These are phyloP conservation scores for Vigna angularis DNA, from an alignment of 306 rosid genomes.

Conservation along the genomic window DNA sequence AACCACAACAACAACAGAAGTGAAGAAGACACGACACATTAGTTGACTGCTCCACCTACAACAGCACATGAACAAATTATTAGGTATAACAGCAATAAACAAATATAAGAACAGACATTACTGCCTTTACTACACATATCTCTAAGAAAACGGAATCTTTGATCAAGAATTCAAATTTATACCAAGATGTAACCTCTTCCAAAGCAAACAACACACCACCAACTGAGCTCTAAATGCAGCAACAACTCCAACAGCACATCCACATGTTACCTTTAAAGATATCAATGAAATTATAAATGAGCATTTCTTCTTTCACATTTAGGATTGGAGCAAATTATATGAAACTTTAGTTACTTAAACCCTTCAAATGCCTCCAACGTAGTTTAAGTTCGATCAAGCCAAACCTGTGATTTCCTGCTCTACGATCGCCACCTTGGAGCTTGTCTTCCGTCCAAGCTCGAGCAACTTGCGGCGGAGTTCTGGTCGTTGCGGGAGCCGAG, in stretches of 20 bases:
- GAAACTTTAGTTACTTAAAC: background rate
- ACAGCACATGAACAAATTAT: slow-evolving; percentile 20
- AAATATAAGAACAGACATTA: slow-evolving; percentile 16
- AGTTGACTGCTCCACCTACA: slow-evolving; percentile 73
- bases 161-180: slow-evolving; percentile 43
- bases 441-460: slow-evolving; percentile 54
- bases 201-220: slow-evolving; percentile 97
- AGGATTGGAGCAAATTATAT: slow-evolving; percentile 17
- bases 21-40: slow-evolving; percentile 97
- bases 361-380: slow-evolving; percentile 56
- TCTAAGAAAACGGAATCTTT: slow-evolving; percentile 37
- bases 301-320: slow-evolving; percentile 35
- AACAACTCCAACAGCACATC: slow-evolving; percentile 98
- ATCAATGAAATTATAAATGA: slow-evolving; percentile 41
- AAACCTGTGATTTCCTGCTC: slow-evolving; percentile 50
- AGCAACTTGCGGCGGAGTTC: slow-evolving; percentile 62
- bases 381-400: slow-evolving; percentile 23
- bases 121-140: slow-evolving; percentile 58
- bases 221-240: slow-evolving; percentile 98
- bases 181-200: slow-evolving; percentile 99
- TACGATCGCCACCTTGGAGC: slow-evolving; percentile 51
- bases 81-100: slow-evolving; percentile 6
- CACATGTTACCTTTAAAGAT: slow-evolving; percentile 89
- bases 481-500: slow-evolving; percentile 58
- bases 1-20: slow-evolving; percentile 95